These are phyloP conservation scores for Ilex asprella DNA, from an alignment of 257 asterid genomes.

Conservation along the genomic window DNA sequence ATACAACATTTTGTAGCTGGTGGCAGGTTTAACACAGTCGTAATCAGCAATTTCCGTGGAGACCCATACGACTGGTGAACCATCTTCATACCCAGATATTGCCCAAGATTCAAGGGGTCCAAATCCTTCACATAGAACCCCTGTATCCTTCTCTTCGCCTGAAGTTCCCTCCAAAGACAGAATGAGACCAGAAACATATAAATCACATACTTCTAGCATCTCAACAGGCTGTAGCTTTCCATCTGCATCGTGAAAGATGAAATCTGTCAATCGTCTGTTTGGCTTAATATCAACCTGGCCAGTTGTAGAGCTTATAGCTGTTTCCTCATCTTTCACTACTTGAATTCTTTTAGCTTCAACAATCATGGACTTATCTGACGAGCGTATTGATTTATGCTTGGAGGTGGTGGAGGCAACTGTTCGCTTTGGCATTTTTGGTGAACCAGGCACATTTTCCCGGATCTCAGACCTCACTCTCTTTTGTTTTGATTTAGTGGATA, in stretches of 20 bases:
- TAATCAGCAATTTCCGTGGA: constrained; percentile 79
- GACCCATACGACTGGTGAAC: constrained; percentile 78
- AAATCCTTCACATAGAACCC: constrained; percentile 73
- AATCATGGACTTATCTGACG: constrained; percentile 37
- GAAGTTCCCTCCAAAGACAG: constrained; percentile 58
- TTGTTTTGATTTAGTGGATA: no score
- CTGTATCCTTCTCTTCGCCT: constrained; percentile 52
- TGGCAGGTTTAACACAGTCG: constrained; percentile 77
- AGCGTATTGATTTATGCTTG: constrained; percentile 52
- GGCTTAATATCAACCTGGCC: constrained; percentile 62
- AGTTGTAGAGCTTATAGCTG: constrained; percentile 69
- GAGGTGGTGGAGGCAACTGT: constrained; percentile 74
- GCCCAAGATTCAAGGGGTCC: constrained; percentile 94
- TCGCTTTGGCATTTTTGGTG: constrained; percentile 76
- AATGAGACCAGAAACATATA: constrained; percentile 63
- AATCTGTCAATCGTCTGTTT: constrained; percentile 66
- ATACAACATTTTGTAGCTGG: constrained; percentile 61
- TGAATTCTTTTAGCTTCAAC: constrained; percentile 51
- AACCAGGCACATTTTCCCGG: neutral
- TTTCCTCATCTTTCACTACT: constrained; percentile 56
- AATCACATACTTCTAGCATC: constrained; percentile 73
- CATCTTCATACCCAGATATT: constrained; percentile 94
- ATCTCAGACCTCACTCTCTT: no score
- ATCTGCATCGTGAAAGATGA: constrained; percentile 51
- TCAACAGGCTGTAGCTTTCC: constrained; percentile 77